Evolutionary conservation across 2,329 filamentous ascomycete species (phyloP), one percentile per base, ranked within the genome.

Genomic region (Microdochium bolleyi): DNA sequence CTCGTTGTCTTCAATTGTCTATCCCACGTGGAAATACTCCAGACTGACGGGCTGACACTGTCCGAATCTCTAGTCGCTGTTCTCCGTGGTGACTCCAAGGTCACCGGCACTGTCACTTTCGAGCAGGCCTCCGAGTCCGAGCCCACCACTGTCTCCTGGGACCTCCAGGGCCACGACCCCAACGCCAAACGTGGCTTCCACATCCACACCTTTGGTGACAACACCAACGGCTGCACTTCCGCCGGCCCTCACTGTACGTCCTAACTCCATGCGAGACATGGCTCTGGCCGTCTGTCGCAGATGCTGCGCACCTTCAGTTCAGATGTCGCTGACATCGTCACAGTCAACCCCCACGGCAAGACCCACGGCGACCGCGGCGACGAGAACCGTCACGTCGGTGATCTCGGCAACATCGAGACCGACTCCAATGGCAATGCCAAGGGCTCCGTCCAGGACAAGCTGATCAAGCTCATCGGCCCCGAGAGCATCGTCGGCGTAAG

Each of bases 171-270:
- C 76, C 80, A 96, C 76, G 92, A 97, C 70, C 68, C 92, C 76
- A 96, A 95, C 73, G 92, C 94, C 69, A 84, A 95, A 85, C 92
- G 94, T 76, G 94, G 90, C 74, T 91, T 97, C 83, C 94, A 99
- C 82, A 86, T 99, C 69, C 94, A 99, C 81, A 89, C 94, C 73
- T 99, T 96, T 69, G 94, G 94, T 72, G 94, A 97, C 83, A 97
- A 97, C 84, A 97, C 94, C 82, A 99, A 99, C 78, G 94, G 94
- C 73, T 99, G 94, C 88, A 97, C 92, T 61, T 95, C 89, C 62
- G 94, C 94, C 62, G 94, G 94, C 52, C 92, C 94, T 74, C 94
- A 99, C 81, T 99, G 91, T 95, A 79, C 71, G 89, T 76, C 34
- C 13, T 14, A 3, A n/a, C 9, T n/a, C 14, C 24, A 27, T 8